Evolutionary conservation across 257 asterid genomes (phyloP).

Genomic region (Penstemon eatonii): DNA sequence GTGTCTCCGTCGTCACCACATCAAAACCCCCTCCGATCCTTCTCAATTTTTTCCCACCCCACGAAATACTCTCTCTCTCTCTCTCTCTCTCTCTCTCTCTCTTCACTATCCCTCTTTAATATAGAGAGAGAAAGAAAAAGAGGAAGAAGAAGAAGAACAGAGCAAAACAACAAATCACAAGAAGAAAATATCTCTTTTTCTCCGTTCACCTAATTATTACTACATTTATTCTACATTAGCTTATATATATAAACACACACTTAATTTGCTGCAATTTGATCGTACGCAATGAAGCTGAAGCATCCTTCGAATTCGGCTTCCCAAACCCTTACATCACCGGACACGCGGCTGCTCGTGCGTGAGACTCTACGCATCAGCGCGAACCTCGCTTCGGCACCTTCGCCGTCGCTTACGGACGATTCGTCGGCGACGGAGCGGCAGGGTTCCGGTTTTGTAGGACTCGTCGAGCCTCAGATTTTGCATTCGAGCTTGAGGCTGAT

Average conservation of each 20-base stretch:
- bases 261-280: constrained; percentile 21
- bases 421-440: too few species aligned
- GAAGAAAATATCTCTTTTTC: constrained; percentile 35
- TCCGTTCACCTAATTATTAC: constrained; percentile 34
- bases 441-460: too few species aligned
- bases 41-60: background rate
- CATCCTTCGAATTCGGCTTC: too few species aligned
- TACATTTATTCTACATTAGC: too few species aligned
- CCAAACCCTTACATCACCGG: constrained; percentile 27
- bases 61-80: background rate
- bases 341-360: constrained; percentile 54
- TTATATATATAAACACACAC: background rate
- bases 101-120: too few species aligned
- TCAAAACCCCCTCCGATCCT: constrained; percentile 26
- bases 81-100: constrained; percentile 22
- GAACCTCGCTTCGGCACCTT: constrained; percentile 56
- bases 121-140: too few species aligned
- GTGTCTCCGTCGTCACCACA: constrained; percentile 27
- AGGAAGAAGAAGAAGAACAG: too few species aligned
- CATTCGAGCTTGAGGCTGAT: too few species aligned
- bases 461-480: too few species aligned
- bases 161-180: constrained; percentile 26
- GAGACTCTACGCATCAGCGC: too few species aligned
- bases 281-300: constrained; percentile 28
- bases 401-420: constrained; percentile 33